Evolutionary conservation across 768 basidiomycete genomes (phyloP), one percentile per base, ranked within the genome.

Genomic region (Pisolithus albus): DNA sequence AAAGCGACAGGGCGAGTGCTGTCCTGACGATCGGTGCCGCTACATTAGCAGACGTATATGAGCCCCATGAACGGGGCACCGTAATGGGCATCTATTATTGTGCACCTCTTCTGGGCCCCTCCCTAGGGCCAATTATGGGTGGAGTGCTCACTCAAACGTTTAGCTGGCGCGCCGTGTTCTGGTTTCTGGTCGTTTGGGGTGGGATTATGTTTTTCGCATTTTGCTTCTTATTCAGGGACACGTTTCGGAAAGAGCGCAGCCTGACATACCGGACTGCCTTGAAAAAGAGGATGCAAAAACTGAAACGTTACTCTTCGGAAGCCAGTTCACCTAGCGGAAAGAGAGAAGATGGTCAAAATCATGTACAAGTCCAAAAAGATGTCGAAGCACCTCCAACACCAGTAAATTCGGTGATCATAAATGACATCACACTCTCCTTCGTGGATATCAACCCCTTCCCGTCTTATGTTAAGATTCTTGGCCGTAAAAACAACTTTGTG

Each of bases 31-130:
- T 92, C 40, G 90, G 88, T 5, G 84, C 84, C 0, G 87, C 86
- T 7, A 87, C 87, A 1, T 72, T 91, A 0, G 87, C 88, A 8
- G 88, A 90, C 58, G 83, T 90, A 3, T 90, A 80, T 56, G 88
- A 90, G 28, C 82, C 88, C 0, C 71, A 75, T 21, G 81, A 88
- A 58, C 75, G 90, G 30, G 90, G 90, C 1, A 80, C 78, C 2
- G 85, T 81, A 76, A 83, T 92, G 78, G 90, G 91, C 0, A 68
- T 91, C 16, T 92, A 84, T 64, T 92, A 90, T 59, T 78, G 82
- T 10, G 84, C 89, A 4, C 88, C 89, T 0, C 75, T 92, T 3
- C 75, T 92, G 3, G 90, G 88, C 0, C 82, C 84, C 2, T 73
- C 79, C 1, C 56, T 87, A 1, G 87, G 86, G 0, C 82, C 86